Evolutionary conservation across 805 yeast genomes (phyloP).

Genomic region (Saccharomycopsis fibuligera): DNA sequence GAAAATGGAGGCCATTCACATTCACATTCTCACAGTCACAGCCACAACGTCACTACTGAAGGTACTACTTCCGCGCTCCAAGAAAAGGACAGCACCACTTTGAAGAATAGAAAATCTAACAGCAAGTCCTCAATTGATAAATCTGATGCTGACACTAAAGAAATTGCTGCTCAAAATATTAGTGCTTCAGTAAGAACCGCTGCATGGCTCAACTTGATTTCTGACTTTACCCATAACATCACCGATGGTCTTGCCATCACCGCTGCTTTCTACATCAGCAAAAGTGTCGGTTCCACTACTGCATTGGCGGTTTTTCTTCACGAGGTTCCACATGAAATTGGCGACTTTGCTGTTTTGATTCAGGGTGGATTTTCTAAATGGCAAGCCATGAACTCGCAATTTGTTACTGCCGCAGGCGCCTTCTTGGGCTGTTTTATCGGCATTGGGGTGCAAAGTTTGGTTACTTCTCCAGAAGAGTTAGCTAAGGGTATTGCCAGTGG

Average conservation of each 20-base stretch:
- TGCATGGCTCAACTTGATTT: constrained; percentile 59
- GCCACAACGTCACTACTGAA: constrained; percentile 34
- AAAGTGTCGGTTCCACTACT: constrained; percentile 59
- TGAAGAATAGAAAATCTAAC: constrained; percentile 22
- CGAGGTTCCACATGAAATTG: constrained; percentile 77
- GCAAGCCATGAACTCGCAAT: constrained; percentile 62
- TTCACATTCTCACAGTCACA: constrained; percentile 36
- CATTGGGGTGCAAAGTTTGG: constrained; percentile 43
- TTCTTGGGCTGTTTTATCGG: constrained; percentile 61
- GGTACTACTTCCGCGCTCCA: constrained; percentile 21
- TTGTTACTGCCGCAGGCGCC: constrained; percentile 60
- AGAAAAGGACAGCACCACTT: constrained; percentile 17
- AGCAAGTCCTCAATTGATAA: constrained; percentile 24
- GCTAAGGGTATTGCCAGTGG: neutral
- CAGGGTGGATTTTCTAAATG: constrained; percentile 63
- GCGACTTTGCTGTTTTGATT: constrained; percentile 68
- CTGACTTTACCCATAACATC: constrained; percentile 68
- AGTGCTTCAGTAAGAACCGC: constrained; percentile 35
- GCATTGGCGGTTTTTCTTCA: constrained; percentile 68
- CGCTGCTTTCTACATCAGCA: constrained; percentile 58
- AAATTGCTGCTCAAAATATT: constrained; percentile 29
- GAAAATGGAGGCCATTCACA: constrained; percentile 40
- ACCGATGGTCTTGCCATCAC: constrained; percentile 76
- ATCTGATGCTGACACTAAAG: constrained; percentile 24
- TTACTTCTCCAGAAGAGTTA: constrained; percentile 15